Evolutionary conservation across 108 stramenopile genomes (phyloP).

Genomic region (Conticribra guillardii): DNA sequence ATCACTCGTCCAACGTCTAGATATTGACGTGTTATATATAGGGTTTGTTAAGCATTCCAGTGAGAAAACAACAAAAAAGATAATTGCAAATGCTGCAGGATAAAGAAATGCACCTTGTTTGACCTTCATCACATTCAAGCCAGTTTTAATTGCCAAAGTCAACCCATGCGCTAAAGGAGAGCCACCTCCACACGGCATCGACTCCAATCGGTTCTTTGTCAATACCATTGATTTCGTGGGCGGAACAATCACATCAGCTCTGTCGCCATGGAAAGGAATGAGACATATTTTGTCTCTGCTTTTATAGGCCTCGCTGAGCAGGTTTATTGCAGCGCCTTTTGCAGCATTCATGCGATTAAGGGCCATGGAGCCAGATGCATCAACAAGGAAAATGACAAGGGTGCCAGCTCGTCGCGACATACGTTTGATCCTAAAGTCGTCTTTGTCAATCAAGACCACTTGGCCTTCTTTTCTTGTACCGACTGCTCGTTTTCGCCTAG

Average conservation of each 20-base stretch:
- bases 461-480: constrained; percentile 51
- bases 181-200: constrained; percentile 86
- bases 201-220: constrained; percentile 70
- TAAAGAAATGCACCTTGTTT: constrained; percentile 69
- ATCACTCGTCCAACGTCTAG: constrained; percentile 71
- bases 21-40: constrained; percentile 7
- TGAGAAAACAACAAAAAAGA: too few species aligned
- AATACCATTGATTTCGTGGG: constrained; percentile 77
- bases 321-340: constrained; percentile 73
- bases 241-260: constrained; percentile 77
- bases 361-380: constrained; percentile 84
- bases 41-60: too few species aligned
- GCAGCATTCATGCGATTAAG: constrained; percentile 84
- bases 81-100: too few species aligned
- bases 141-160: constrained; percentile 59
- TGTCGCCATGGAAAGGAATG: constrained; percentile 76
- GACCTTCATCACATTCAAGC: constrained; percentile 72
- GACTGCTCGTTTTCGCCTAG: constrained; percentile 46
- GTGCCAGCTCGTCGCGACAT: constrained; percentile 85
- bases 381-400: constrained; percentile 79
- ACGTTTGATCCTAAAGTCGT: constrained; percentile 69
- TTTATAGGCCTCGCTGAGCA: constrained; percentile 79
- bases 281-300: constrained; percentile 75
- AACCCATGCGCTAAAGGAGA: constrained; percentile 80
- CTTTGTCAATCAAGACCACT: constrained; percentile 56